Percentiles rank a stretch among this genome's conserved stretches.
These are phyloP conservation scores for Fusarium pseudocircinatum DNA, from an alignment of 2,329 filamentous ascomycete species.

Conservation along the genomic window DNA sequence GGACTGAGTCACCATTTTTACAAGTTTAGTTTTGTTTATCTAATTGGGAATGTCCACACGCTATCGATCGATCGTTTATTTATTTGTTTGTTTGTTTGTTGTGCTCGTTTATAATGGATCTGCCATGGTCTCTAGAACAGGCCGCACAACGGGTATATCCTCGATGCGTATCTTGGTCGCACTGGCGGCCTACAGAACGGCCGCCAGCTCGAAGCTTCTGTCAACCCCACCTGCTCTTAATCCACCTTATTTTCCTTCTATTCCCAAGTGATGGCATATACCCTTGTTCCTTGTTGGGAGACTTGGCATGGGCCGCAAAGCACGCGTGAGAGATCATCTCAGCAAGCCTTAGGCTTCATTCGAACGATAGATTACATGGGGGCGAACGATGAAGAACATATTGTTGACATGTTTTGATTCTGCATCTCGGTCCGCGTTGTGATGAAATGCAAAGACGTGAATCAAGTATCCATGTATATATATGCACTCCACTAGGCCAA, in stretches of 20 bases:
- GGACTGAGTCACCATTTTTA: neutral
- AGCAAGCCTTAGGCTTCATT: neutral
- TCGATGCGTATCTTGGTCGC: conserved; percentile 40
- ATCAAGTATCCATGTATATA: neutral
- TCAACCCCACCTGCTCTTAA: conserved; percentile 22
- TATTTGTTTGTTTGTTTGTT: conserved; percentile 26
- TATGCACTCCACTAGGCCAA: conserved; percentile 33
- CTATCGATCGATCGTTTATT: conserved; percentile 29
- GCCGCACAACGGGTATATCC: conserved; percentile 35
- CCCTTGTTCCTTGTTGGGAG: conserved; percentile 29
- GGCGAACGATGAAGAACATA: neutral
- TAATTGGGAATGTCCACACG: neutral
- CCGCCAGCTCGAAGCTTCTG: conserved; percentile 16
- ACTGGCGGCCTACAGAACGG: conserved; percentile 11
- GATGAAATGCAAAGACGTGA: conserved; percentile 25
- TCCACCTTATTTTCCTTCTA: conserved; percentile 20
- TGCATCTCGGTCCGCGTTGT: conserved; percentile 18
- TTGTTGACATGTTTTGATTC: neutral
- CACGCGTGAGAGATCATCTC: conserved; percentile 1
- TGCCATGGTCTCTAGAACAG: conserved; percentile 38
- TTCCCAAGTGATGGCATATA: neutral
- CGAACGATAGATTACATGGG: neutral
- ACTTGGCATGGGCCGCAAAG: conserved; percentile 22
- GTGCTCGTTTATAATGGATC: conserved; percentile 37
- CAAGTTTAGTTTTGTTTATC: conserved; percentile 21